Base-by-base conservation (phyloP, 208 protist species). In the Crithidia brevicula region DNA sequence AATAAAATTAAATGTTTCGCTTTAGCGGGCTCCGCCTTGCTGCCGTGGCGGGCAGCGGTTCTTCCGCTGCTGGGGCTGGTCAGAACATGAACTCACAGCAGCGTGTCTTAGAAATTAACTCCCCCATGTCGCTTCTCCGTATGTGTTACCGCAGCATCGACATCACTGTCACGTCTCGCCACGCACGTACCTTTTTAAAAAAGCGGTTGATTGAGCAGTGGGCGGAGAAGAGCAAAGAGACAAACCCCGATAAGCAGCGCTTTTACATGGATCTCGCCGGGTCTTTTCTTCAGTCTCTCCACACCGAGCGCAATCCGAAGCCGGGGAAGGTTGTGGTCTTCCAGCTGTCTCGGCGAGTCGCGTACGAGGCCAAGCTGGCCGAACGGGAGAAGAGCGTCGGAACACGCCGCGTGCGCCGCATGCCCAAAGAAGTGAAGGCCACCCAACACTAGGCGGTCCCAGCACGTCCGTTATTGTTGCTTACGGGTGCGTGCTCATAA, bases 71-170 rank as follows among this genome's bases (percentile, higher is more conserved):
- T 20, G 52, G 61, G 0, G 53, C 56, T 2, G 75, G 67, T 11
- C 63, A 72, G 9, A 63, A 82, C 30, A 90, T 88, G 66, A 92
- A 94, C 72, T 74, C 82, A n/a, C 87, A 93, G 69, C 86, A 93
- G 69, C 68, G 86, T 43, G 85, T 94, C 18, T 74, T 96, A 10
- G 77, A 94, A 22, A 94, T 96, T 67, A 70, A 67, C 45, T 94
- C 91, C 3, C 79, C 91, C 11, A 75, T 85, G 45, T 85, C 85
- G 16, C 66, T 96, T 11, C 82, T 96, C n/a, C 84, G 91, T 20
- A 96, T 96, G 91, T 94, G 88, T 77, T 94, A 94, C 76, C 86
- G 88, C n/a, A 92, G 85, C 56, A 94, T 96, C 52, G 91, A 96
- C 79, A 94, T 96, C 43, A 75, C 65, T 22, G 88, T 96, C 33